Evolutionary conservation across 371 early-diverging fungal genomes (phyloP).

Genomic region (Phascolomyces articulosus): DNA sequence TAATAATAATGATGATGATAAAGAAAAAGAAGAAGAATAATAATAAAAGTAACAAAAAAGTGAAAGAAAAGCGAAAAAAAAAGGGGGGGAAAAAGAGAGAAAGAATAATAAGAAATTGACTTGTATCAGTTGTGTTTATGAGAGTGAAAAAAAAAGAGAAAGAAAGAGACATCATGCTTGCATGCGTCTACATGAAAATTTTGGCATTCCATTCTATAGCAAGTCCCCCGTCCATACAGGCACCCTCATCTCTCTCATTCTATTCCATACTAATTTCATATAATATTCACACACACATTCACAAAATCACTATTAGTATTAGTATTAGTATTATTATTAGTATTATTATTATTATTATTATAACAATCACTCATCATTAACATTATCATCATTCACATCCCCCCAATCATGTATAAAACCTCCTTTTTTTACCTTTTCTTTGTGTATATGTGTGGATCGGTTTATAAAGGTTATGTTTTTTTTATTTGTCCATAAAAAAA

Average conservation of each 20-base stretch:
- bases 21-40: background rate
- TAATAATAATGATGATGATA: background rate
- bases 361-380: too few relatives aligned
- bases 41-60: conserved; percentile 11
- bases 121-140: conserved; percentile 5
- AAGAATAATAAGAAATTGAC: background rate
- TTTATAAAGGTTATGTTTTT: too few relatives aligned
- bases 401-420: too few relatives aligned
- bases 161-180: conserved; percentile 6
- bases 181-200: conserved; percentile 9
- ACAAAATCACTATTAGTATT: too few relatives aligned
- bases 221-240: background rate
- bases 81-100: conserved; percentile 11
- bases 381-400: too few relatives aligned
- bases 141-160: background rate
- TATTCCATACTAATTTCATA: too few relatives aligned
- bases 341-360: too few relatives aligned
- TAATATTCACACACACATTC: too few relatives aligned
- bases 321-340: too few relatives aligned
- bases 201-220: conserved; percentile 2
- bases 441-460: too few relatives aligned
- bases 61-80: conserved; percentile 4
- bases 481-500: background rate
- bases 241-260: background rate
- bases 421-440: too few relatives aligned